Evolutionary conservation across 164 flowering plant species (phyloP).

Genomic region (Magnolia kwangsiensis): DNA sequence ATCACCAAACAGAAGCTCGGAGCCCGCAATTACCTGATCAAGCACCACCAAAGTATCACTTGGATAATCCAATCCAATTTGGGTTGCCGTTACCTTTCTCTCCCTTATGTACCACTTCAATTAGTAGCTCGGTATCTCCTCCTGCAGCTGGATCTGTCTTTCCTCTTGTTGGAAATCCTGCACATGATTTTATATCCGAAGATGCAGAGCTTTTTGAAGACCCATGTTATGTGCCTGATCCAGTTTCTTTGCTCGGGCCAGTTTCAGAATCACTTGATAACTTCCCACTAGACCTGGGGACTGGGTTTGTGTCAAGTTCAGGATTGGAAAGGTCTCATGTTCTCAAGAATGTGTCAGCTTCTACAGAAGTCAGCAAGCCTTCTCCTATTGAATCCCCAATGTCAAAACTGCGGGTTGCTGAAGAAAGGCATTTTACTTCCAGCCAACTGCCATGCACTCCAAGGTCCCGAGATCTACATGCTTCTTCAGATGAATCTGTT

Average conservation of each 20-base stretch:
- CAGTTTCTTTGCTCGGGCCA: slow-evolving; percentile 83
- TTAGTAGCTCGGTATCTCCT: slow-evolving; percentile 39
- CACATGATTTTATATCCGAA: slow-evolving; percentile 46
- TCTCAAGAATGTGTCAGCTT: slow-evolving; percentile 38
- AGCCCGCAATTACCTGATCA: slow-evolving; percentile 31
- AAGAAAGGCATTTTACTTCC: slow-evolving; percentile 50
- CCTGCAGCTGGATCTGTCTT: slow-evolving; percentile 39
- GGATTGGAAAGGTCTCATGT: slow-evolving; percentile 39
- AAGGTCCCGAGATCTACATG: slow-evolving; percentile 38
- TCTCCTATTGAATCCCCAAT: slow-evolving; percentile 92
- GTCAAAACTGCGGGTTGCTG: slow-evolving; percentile 51
- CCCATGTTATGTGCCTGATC: slow-evolving; percentile 89
- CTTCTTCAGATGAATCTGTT: slow-evolving; percentile 28
- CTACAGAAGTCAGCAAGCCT: slow-evolving; percentile 60
- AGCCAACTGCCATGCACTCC: slow-evolving; percentile 25
- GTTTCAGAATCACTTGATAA: slow-evolving; percentile 93
- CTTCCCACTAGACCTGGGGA: slow-evolving; percentile 67
- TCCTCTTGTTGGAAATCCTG: slow-evolving; percentile 37
- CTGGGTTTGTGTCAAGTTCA: slow-evolving; percentile 41
- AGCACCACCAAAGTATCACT: slow-evolving; percentile 34
- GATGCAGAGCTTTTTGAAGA: slow-evolving; percentile 87
- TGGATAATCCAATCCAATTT: slow-evolving; percentile 58
- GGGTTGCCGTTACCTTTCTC: slow-evolving; percentile 56
- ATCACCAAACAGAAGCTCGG: slow-evolving; percentile 39
- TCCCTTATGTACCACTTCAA: slow-evolving; percentile 34